phyloP scores from a whole-genome alignment of 2,329 filamentous ascomycete species.

The Colletotrichum cordylinicola region DNA sequence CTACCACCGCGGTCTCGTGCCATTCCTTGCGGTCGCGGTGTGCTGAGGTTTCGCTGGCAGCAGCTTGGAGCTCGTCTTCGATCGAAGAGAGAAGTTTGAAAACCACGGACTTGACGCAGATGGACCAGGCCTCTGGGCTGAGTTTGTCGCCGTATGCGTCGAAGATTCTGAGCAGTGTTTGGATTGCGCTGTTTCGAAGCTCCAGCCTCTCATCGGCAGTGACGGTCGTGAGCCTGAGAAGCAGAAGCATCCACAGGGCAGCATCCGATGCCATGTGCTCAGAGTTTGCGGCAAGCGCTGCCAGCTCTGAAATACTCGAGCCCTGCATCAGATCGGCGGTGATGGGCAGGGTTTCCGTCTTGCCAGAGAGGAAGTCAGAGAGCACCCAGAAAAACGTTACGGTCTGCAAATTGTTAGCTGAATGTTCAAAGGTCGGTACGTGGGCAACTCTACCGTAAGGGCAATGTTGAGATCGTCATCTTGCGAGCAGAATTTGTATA shows the following conservation, averaged over 20 bases:
- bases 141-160: conserved; percentile 88
- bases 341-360: conserved; percentile 63
- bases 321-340: conserved; percentile 61
- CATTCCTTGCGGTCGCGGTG: conserved; percentile 59
- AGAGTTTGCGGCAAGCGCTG: conserved; percentile 62
- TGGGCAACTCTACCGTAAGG: conserved; percentile 70
- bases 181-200: conserved; percentile 85
- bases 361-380: conserved; percentile 80
- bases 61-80: conserved; percentile 56
- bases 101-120: conserved; percentile 81
- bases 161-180: conserved; percentile 89
- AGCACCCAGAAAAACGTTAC: conserved; percentile 97
- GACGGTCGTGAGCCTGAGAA: conserved; percentile 74
- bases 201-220: conserved; percentile 76
- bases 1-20: conserved; percentile 77
- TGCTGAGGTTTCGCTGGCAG: conserved; percentile 36
- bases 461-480: conserved; percentile 94
- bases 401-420: conserved; percentile 56
- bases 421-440: conserved; percentile 9
- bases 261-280: conserved; percentile 68
- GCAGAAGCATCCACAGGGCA: conserved; percentile 79
- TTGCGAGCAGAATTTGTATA: conserved; percentile 89
- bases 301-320: conserved; percentile 56
- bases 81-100: conserved; percentile 79
- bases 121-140: conserved; percentile 78